phyloP scores from a whole-genome alignment of 2,329 filamentous ascomycete genomes.

The Teratosphaeria nubilosa region DNA sequence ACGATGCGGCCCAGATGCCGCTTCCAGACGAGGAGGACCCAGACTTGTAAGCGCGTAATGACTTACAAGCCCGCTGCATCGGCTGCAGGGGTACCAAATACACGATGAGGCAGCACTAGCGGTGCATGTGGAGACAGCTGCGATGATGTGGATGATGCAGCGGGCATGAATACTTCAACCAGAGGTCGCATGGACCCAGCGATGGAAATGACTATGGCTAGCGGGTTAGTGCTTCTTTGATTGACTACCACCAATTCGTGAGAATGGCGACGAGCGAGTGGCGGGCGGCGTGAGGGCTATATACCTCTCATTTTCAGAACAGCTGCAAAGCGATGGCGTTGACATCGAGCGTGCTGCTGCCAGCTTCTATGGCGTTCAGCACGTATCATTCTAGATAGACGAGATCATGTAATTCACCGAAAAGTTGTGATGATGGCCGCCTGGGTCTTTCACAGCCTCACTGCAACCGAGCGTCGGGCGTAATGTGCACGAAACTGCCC shows the following conservation, averaged over 20 bases:
- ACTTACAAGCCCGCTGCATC: background rate
- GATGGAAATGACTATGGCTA: constrained; percentile 17
- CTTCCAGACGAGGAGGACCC: constrained; percentile 92
- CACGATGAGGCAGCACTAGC: background rate
- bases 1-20: constrained; percentile 65
- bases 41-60: constrained; percentile 36
- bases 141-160: constrained; percentile 10
- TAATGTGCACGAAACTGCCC: too few species aligned
- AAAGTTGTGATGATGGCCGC: constrained; percentile 6
- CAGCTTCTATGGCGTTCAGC: background rate
- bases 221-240: constrained; percentile 16
- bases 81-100: background rate
- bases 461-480: background rate
- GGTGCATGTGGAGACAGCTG: constrained; percentile 7
- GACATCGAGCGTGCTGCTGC: background rate
- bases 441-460: background rate
- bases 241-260: constrained; percentile 2
- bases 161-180: background rate
- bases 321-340: constrained; percentile 19
- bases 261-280: background rate
- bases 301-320: constrained; percentile 1
- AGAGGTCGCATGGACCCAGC: constrained; percentile 17
- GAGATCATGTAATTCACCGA: constrained; percentile 15
- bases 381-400: constrained; percentile 17
- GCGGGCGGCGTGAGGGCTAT: background rate